phyloP scores from a whole-genome alignment of 257 asterid genomes.

The Plectranthus barbatus region DNA sequence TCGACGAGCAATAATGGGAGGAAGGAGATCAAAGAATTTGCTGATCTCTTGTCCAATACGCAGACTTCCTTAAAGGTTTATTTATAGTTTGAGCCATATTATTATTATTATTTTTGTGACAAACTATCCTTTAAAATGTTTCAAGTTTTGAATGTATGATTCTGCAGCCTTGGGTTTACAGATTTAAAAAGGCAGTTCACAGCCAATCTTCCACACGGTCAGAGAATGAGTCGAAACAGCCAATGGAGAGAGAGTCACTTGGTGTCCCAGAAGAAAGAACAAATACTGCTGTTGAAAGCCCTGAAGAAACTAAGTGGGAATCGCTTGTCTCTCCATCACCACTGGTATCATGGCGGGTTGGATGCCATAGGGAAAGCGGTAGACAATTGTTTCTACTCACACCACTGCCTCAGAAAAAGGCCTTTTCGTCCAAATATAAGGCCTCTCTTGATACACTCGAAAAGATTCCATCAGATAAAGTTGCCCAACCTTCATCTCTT shows the following conservation, averaged over 20 bases:
- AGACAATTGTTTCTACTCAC: conserved; percentile 87
- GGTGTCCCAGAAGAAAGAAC: conserved; percentile 16
- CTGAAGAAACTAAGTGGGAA: conserved; percentile 50
- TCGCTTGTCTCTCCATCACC: conserved; percentile 88
- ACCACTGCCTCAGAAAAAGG: conserved; percentile 59
- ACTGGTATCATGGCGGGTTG: conserved; percentile 86
- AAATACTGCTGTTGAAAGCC: conserved; percentile 38
- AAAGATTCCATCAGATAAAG: conserved; percentile 15
- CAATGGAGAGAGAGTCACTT: conserved; percentile 16
- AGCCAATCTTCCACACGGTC: conserved; percentile 16
- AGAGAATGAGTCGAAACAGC: conserved; percentile 26
- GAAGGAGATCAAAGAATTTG: conserved; percentile 63
- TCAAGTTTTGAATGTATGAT: neutral
- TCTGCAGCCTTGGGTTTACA: conserved; percentile 84
- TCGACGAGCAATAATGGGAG: conserved; percentile 27
- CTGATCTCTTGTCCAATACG: conserved; percentile 59
- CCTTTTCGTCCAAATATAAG: conserved; percentile 25
- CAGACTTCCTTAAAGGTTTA: conserved; percentile 70
- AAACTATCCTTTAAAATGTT: neutral
- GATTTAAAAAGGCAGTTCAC: conserved; percentile 47
- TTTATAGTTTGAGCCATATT: conserved; percentile 2
- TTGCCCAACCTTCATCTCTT: conserved; percentile 14
- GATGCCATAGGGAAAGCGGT: conserved; percentile 50
- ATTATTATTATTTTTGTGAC: neutral
- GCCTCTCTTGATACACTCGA: conserved; percentile 20